phyloP scores from a whole-genome alignment of 768 basidiomycete genomes.

The Termitomyces sp. region DNA sequence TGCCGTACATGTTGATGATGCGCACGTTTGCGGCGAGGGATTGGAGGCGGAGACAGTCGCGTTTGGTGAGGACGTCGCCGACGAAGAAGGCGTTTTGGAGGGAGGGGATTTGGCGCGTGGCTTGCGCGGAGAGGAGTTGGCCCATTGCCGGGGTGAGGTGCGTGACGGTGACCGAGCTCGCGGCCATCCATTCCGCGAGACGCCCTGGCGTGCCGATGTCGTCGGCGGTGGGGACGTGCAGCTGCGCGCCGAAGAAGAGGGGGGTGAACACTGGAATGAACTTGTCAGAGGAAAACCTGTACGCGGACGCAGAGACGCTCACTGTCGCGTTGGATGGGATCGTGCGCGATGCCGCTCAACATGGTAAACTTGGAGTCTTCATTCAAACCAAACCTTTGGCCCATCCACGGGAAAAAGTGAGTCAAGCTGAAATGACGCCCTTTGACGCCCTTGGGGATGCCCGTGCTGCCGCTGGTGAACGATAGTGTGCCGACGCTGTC shows the following conservation, averaged over 20 bases:
- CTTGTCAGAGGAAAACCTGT: conserved; percentile 4
- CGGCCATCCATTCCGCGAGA: conserved; percentile 98
- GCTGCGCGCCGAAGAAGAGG: conserved; percentile 91
- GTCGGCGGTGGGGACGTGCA: conserved; percentile 94
- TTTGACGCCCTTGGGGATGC: conserved; percentile 96
- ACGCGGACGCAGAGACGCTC: conserved; percentile 29
- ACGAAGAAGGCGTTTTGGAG: conserved; percentile 95
- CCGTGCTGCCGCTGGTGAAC: conserved; percentile 96
- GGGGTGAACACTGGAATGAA: conserved; percentile 87
- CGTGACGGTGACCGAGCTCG: conserved; percentile 86
- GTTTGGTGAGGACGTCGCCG: conserved; percentile 97
- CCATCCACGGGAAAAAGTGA: conserved; percentile 99
- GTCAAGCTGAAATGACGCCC: conserved; percentile 95
- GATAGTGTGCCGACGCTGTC: conserved; percentile 92
- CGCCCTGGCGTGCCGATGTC: conserved; percentile 97
- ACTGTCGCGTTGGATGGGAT: conserved; percentile 99
- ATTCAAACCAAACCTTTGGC: conserved; percentile 71
- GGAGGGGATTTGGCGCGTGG: conserved; percentile 82
- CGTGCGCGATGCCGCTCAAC: conserved; percentile 98
- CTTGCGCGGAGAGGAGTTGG: conserved; percentile 80
- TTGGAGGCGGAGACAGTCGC: conserved; percentile 93
- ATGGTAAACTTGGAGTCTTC: conserved; percentile 88
- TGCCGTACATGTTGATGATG: conserved; percentile 99
- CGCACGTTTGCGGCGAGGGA: conserved; percentile 86
- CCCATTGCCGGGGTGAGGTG: conserved; percentile 99